Evolutionary conservation across 352 stramenopile species (phyloP), one percentile per base, ranked within the genome.

Genomic region (Pythium pyrilobum): DNA sequence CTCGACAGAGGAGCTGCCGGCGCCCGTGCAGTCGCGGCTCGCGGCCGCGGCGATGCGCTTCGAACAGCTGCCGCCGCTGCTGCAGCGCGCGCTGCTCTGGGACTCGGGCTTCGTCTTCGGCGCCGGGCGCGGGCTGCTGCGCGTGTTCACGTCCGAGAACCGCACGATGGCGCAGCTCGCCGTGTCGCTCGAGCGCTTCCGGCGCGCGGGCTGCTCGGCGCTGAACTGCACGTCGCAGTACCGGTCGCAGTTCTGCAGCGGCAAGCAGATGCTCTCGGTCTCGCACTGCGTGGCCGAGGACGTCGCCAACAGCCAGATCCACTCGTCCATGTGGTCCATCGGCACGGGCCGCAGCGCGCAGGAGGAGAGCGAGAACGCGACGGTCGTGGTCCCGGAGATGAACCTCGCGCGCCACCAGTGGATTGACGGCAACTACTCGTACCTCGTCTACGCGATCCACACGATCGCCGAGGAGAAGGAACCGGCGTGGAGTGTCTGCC

Each of bases 91-190:
- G 4, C 33, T 63, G 25, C 20, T 63, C 24, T 63, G 55, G 55
- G 55, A 63, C 47, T 50, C 55, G 12, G 55, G 55, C 23, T 55
- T 56, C 33, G 47, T 56, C 4, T 39, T 52, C 6, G 55, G 45
- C 20, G 32, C 15, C 5, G 28, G 36, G 3, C 33, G 18, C 9
- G 45, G 62, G 33, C 56, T 72, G 21, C 31, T 64, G 16, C 58
- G 38, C 4, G 45, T 71, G n/a, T 69, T 64, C 54, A 74, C 66
- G 16, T 24, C 43, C 20, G 56, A 52, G 12, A 59, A 47, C 27
- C 54, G 59, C 7, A 46, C 50, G 41, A 74, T 74, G 66, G 66
- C 66, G 12, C 42, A 71, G 23, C 56, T 74, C 15, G 66, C 62
- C 5, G 37, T 74, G 33, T 56, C 58, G 21, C 29, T 58, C 25